Conservation (phyloP, 2,329 filamentous ascomycete species). For the Lachnellula subtilissima region DNA sequence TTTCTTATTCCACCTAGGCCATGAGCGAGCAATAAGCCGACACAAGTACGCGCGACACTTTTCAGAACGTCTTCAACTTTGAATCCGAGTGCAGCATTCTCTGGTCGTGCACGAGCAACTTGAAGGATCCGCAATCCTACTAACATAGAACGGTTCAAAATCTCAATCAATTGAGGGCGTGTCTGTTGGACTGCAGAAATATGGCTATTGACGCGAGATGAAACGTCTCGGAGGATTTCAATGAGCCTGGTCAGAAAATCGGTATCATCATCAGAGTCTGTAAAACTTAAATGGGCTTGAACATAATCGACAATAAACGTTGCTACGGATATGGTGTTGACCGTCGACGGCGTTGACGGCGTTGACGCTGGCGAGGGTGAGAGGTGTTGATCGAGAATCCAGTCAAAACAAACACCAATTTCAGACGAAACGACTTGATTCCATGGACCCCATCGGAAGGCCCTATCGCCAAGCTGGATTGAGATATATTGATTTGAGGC, state of each 20-base stretch:
- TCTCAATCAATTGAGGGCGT: conserved; percentile 10
- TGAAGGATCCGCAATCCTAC: conserved; percentile 37
- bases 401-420: conserved; percentile 57
- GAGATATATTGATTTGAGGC: conserved; percentile 33
- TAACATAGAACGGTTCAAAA: conserved; percentile 28
- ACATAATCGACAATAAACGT: conserved; percentile 28
- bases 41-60: conserved; percentile 35
- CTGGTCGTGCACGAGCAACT: conserved; percentile 34
- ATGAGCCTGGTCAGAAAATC: conserved; percentile 27
- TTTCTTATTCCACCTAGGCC: conserved; percentile 42
- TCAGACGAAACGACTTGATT: conserved; percentile 55
- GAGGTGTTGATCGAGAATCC: conserved; percentile 43
- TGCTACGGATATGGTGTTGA: conserved; percentile 12
- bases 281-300: conserved; percentile 23
- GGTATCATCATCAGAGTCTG: conserved; percentile 6
- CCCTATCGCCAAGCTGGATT: conserved; percentile 45
- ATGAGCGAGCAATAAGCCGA: conserved; percentile 37
- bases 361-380: background rate
- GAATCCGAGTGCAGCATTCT: conserved; percentile 21
- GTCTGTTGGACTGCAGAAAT: background rate
- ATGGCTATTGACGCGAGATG: conserved; percentile 8
- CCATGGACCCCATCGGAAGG: conserved; percentile 53
- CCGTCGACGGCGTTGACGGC: background rate
- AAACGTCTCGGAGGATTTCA: conserved; percentile 25
- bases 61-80: conserved; percentile 47